Evolutionary conservation across 2,329 filamentous ascomycete genomes (phyloP), one percentile per base, ranked within the genome.

Genomic region (Diaporthe citriasiana): DNA sequence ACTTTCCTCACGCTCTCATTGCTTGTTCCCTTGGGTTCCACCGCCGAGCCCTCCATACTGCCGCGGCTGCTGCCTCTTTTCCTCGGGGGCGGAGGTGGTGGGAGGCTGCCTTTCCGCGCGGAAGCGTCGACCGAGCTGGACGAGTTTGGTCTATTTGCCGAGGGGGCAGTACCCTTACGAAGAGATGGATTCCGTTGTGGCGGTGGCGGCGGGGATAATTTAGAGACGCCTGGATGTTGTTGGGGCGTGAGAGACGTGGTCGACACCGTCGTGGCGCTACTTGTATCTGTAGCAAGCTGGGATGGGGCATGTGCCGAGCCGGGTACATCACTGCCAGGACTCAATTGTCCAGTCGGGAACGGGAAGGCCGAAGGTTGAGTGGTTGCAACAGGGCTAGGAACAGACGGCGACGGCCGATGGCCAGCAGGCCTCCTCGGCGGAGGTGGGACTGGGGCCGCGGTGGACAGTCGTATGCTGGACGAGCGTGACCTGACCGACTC

Each of bases 381-480:
- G 10, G 3, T 53, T 10, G 65, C 15, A 22, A 50, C n/a, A 42
- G 59, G 50, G 47, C 68, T 73, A 12, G 72, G 69, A 33, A 75
- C 30, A 25, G 71, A 74, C 2, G 74, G 74, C 19, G 66, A 71
- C 19, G 57, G 50, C 3, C 74, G 59, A 56, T 75, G 74, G 1
- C n/a, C 60, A 84, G 83, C 42, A 82, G 85, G 85, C 40, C 90
- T 85, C 57, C 89, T 84, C 12, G 89, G 88, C 1, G 89, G 89
- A 25, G 90, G 89, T 22, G 89, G 89, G 12, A 87, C 85, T 0
- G 88, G 89, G 0, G 84, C 85, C 71, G 82, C 81, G 25, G 81
- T 78, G 73, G 82, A 83, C 68, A 83, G 81, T 53, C 86, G 86
- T 45, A 85, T 77, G 75, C 85, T 87, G 27, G 86, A 86, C 5